Conservation (phyloP, 2,329 filamentous ascomycete genomes). For the Aspergillus fructus region DNA sequence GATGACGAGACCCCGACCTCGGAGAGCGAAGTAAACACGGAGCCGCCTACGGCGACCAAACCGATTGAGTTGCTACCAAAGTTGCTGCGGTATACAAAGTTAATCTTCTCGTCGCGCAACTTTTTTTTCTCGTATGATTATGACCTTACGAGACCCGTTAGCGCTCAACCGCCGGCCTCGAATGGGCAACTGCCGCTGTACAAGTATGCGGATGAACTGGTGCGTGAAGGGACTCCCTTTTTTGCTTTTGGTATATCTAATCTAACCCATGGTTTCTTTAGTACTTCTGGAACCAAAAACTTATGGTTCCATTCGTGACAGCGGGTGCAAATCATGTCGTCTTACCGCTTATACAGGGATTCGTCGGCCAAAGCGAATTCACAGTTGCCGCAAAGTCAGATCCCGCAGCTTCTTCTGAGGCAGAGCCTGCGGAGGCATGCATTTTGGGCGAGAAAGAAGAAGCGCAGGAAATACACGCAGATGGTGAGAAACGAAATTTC, state of each 20-base stretch:
- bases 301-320: conserved; percentile 71
- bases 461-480: conserved; percentile 25
- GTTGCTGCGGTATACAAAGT: conserved; percentile 75
- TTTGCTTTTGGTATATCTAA: neutral
- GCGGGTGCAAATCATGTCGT: conserved; percentile 69
- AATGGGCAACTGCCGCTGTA: conserved; percentile 62
- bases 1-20: neutral
- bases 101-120: conserved; percentile 80
- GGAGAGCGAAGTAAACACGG: conserved; percentile 10
- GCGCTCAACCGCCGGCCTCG: conserved; percentile 37
- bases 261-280: conserved; percentile 27
- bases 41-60: conserved; percentile 30
- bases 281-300: conserved; percentile 89
- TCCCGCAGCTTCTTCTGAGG: conserved; percentile 4
- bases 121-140: conserved; percentile 97
- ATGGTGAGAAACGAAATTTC: conserved; percentile 51
- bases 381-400: conserved; percentile 56
- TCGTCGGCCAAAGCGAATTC: conserved; percentile 84
- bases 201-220: conserved; percentile 68
- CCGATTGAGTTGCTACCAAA: conserved; percentile 71
- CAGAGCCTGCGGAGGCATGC: conserved; percentile 23
- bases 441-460: conserved; percentile 46
- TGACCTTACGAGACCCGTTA: conserved; percentile 73
- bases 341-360: conserved; percentile 88
- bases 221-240: conserved; percentile 3